phyloP scores from a whole-genome alignment of 495 filamentous ascomycete species.

The Xylaria cubensis region DNA sequence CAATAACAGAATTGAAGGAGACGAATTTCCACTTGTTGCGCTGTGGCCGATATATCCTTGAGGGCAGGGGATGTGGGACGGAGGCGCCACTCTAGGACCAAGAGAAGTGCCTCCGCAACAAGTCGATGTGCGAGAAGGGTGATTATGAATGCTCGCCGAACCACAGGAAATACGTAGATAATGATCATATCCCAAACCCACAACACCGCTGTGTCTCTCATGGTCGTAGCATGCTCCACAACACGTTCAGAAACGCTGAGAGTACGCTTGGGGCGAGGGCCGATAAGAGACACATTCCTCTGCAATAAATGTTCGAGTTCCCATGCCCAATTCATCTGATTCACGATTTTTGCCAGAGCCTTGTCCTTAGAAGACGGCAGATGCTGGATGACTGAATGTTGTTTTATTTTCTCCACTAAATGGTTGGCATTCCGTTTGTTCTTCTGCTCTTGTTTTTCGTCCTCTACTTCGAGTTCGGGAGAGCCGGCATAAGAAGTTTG shows the following conservation, averaged over 20 bases:
- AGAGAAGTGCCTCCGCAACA: constrained; percentile 79
- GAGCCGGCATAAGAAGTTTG: constrained; percentile 36
- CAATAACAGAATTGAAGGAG: constrained; percentile 99
- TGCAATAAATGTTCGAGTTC: constrained; percentile 84
- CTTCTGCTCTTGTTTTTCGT: constrained; percentile 65
- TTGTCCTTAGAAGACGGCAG: constrained; percentile 81
- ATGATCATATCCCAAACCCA: constrained; percentile 74
- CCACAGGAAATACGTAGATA: constrained; percentile 78
- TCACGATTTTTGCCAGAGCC: constrained; percentile 80
- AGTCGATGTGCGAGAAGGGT: constrained; percentile 81
- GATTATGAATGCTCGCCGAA: constrained; percentile 74
- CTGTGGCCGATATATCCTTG: constrained; percentile 95
- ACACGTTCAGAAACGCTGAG: constrained; percentile 95
- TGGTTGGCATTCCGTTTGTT: constrained; percentile 60
- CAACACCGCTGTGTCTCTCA: constrained; percentile 76
- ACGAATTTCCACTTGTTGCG: constrained; percentile 98
- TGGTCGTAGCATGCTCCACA: constrained; percentile 87
- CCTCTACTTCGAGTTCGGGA: constrained; percentile 64
- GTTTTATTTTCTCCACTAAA: constrained; percentile 86
- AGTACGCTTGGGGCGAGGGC: constrained; percentile 77
- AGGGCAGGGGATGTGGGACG: constrained; percentile 81
- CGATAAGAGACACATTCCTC: constrained; percentile 83
- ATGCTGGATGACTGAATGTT: constrained; percentile 83
- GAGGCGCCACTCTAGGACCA: constrained; percentile 85
- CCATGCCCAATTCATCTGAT: constrained; percentile 95